These are phyloP conservation scores for Salix dunnii DNA, from an alignment of 345 rosid species.

Conservation along the genomic window DNA sequence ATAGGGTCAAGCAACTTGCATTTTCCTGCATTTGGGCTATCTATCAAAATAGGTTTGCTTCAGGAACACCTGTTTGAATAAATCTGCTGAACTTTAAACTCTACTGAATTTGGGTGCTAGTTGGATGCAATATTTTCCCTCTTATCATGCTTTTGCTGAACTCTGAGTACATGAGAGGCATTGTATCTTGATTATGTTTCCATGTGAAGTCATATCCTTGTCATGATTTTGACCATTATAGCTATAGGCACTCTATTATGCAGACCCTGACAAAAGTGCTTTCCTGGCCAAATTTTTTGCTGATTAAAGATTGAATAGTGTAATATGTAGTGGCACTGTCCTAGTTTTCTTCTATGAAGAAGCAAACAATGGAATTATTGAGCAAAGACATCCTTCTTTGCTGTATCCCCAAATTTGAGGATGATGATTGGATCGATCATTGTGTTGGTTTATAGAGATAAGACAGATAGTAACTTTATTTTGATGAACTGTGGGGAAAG, in stretches of 20 bases:
- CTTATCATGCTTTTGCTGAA: not conserved
- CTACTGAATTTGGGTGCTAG: conserved; percentile 6
- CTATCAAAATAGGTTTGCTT: conserved; percentile 69
- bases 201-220: not conserved
- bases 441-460: not conserved
- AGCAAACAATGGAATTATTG: not conserved
- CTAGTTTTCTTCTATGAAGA: not conserved
- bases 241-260: not conserved
- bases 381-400: not conserved
- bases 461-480: not conserved
- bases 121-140: conserved; percentile 1
- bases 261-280: not conserved
- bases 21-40: conserved; percentile 71
- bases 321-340: not conserved
- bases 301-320: not conserved
- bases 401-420: not conserved
- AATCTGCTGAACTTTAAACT: not conserved
- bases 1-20: conserved; percentile 68
- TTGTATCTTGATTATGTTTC: not conserved
- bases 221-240: not conserved
- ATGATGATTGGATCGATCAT: not conserved
- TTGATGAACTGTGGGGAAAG: not conserved
- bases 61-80: not conserved
- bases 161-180: not conserved
- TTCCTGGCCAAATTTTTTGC: not conserved